Base-by-base conservation (phyloP, 2,329 filamentous ascomycete species). In the Annulohypoxylon truncatum region DNA sequence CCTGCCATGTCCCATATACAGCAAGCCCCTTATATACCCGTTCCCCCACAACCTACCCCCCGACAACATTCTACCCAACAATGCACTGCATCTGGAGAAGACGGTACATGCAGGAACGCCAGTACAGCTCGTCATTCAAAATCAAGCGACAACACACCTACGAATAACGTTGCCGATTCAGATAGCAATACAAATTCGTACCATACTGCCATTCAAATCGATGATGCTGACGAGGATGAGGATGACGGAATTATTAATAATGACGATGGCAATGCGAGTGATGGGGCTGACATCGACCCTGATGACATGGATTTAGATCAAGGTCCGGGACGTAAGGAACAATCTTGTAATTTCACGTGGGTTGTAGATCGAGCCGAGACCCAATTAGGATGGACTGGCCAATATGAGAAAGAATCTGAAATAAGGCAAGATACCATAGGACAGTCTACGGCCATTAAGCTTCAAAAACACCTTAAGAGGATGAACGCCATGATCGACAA, bases 301-400 rank as follows among this genome's bases (percentile, higher is more conserved):
- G 33, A 20, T 24, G 44, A 48, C 3, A 48, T 48, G 13, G 44
- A 48, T n/a, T 48, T 28, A 2, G 44, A 29, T 13, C 24, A 48
- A 15, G 10, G 2, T 29, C 3, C 44, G 7, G 44, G 44, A 26
- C 12, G 13, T 28, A 28, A 48, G 22, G 69, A 72, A 31, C 12
- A 10, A n/a, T 20, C 61, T 12, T 59, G 61, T 26, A 64, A 72
- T 44, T 69, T 60, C 28, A 68, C 59, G 5, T 71, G 62, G 61
- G 55, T 66, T 9, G 24, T 72, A 8, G 66, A 71, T 40, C 53
- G 55, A 26, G 61, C 66, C 7, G 68, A 71, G 42, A 59, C 55
- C 6, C 61, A 71, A n/a, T 56, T 73, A 7, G 68, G 68, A 2
- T 69, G 67, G 58, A 73, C 58, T 4, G 71, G 64, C 24, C 61